A percentile compares a stretch with the other conserved stretches of the same genome.
Conservation (phyloP, 148 eudicot species). For the Rhododendron simsii region DNA sequence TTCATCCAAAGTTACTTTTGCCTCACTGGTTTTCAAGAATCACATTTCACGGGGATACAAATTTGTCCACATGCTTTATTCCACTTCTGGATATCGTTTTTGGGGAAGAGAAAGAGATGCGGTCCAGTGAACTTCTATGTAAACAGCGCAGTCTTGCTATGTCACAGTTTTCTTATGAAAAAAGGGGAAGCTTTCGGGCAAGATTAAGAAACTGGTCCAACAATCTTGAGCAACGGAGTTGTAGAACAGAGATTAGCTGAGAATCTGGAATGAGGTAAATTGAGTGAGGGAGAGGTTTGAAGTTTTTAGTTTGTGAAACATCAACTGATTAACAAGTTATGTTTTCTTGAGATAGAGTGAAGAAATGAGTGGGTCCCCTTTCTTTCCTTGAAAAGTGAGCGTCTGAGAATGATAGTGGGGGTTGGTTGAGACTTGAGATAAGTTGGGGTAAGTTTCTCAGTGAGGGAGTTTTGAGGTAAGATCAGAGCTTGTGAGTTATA, state of each 20-base stretch:
- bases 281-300: not conserved
- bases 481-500: not conserved
- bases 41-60: not conserved
- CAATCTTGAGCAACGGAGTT: not conserved
- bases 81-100: not conserved
- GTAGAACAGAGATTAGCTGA: not conserved
- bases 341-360: not conserved
- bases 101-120: not conserved
- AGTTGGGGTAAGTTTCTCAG: not conserved
- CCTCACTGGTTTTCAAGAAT: not conserved
- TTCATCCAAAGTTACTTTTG: not conserved
- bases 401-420: not conserved
- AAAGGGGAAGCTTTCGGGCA: not conserved
- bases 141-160: not conserved
- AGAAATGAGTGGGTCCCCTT: not conserved
- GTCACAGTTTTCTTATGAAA: not conserved
- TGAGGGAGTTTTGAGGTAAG: not conserved
- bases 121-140: not conserved
- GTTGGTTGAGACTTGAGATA: not conserved
- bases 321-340: not conserved
- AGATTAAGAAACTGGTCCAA: not conserved
- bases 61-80: not conserved
- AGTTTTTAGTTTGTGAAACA: not conserved
- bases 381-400: not conserved
- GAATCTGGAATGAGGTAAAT: not conserved